phyloP scores from a whole-genome alignment of 768 basidiomycete species.

The Kwoniella bestiolae region DNA sequence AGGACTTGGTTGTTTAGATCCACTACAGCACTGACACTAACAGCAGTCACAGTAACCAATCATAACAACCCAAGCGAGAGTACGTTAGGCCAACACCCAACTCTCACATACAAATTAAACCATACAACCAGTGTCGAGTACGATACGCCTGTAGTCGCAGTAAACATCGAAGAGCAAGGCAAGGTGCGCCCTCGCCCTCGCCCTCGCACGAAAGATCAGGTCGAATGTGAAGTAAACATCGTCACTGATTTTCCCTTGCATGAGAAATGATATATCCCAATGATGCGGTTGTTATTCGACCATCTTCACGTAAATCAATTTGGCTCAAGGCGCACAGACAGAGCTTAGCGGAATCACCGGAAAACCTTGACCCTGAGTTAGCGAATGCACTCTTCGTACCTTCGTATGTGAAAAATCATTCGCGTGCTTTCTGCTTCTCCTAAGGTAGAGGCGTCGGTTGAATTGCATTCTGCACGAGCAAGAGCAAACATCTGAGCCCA shows the following conservation, averaged over 20 bases:
- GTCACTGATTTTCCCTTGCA: constrained; percentile 3
- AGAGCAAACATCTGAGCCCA: constrained; percentile 2
- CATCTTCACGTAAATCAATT: not conserved
- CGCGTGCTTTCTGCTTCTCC: not conserved
- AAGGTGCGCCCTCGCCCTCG: no score
- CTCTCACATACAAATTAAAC: no score
- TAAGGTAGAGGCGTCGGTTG: no score
- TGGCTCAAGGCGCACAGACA: constrained; percentile 1
- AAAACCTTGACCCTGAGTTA: not conserved
- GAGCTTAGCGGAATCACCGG: not conserved
- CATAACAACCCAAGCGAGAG: constrained; percentile 3
- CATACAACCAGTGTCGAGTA: no score
- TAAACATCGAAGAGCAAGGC: not conserved
- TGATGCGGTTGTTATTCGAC: not conserved
- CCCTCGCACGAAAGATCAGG: no score
- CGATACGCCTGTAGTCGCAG: not conserved
- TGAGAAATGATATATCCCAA: not conserved
- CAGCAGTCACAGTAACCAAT: no score
- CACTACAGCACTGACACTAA: no score
- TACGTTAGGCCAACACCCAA: no score
- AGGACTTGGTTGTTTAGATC: constrained; percentile 4
- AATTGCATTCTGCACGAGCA: no score
- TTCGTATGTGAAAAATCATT: constrained; percentile 14
- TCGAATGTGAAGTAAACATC: constrained; percentile 7
- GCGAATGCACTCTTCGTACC: no score